Evolutionary conservation across 2,329 filamentous ascomycete species (phyloP).

Genomic region (Epichloe hybrida): DNA sequence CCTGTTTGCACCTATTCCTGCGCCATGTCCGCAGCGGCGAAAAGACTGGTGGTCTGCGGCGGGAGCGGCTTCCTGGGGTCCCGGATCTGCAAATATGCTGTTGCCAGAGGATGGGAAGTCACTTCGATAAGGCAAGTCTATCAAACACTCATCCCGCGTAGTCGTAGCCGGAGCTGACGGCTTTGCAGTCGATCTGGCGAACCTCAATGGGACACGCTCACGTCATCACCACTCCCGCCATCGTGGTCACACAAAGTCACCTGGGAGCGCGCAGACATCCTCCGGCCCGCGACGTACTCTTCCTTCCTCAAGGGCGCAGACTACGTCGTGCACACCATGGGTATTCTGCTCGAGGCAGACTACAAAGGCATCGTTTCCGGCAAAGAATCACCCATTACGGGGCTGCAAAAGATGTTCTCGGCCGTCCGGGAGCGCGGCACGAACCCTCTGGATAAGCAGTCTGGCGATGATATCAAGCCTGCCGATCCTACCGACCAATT

Average conservation of each 20-base stretch:
- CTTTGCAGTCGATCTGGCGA: conserved; percentile 67
- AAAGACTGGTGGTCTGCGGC: conserved; percentile 79
- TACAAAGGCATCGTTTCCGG: conserved; percentile 89
- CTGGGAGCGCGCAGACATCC: conserved; percentile 82
- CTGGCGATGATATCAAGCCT: conserved; percentile 47
- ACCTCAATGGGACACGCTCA: conserved; percentile 70
- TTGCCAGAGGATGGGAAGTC: conserved; percentile 78
- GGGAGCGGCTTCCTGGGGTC: conserved; percentile 84
- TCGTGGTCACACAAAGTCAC: conserved; percentile 70
- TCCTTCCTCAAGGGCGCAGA: conserved; percentile 62
- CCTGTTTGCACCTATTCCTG: not conserved
- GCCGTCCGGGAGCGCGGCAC: conserved; percentile 46
- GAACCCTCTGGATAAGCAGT: conserved; percentile 54
- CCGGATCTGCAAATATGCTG: conserved; percentile 82
- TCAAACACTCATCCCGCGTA: not conserved
- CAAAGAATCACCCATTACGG: conserved; percentile 65
- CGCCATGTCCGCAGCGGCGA: conserved; percentile 41
- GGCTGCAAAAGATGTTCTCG: conserved; percentile 67
- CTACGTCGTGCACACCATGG: conserved; percentile 88
- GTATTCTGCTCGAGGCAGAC: conserved; percentile 90
- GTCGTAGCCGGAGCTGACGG: not conserved
- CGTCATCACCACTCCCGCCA: conserved; percentile 56
- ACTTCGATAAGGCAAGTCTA: conserved; percentile 67
- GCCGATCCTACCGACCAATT: conserved; percentile 60
- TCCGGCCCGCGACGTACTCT: conserved; percentile 68